phyloP scores from a whole-genome alignment of 257 asterid species.

The Solanum lycopersicoides region DNA sequence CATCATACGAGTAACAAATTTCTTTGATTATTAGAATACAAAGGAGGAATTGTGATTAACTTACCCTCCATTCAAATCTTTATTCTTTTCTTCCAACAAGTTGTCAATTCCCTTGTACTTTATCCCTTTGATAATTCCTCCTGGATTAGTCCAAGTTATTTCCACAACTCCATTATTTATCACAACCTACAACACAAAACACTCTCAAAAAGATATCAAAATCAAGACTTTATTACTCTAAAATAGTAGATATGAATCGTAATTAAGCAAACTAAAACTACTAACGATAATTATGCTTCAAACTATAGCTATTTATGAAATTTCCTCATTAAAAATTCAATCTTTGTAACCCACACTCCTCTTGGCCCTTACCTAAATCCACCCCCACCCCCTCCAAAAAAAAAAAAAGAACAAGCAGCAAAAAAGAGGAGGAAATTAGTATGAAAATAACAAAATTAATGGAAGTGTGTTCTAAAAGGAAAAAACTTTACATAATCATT shows the following conservation, averaged over 20 bases:
- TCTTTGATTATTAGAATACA: neutral
- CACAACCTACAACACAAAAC: neutral
- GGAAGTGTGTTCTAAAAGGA: neutral
- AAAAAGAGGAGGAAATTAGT: neutral
- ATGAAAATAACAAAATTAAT: neutral
- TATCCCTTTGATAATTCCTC: constrained; percentile 5
- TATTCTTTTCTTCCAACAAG: neutral
- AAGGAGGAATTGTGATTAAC: neutral
- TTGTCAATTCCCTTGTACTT: constrained; percentile 4
- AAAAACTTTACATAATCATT: neutral
- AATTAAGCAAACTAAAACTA: neutral
- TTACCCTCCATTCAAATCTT: constrained; percentile 3
- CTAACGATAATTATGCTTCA: neutral
- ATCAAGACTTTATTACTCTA: neutral
- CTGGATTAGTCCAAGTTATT: constrained; percentile 1
- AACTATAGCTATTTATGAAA: neutral
- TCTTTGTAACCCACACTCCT: neutral
- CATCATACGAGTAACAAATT: neutral
- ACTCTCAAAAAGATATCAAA: neutral
- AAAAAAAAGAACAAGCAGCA: neutral
- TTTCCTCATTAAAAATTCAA: neutral
- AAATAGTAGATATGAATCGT: neutral
- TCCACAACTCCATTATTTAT: neutral
- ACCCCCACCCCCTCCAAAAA: neutral
- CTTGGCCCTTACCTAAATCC: neutral